Evolutionary conservation across 164 flowering plant species (phyloP), one percentile per base, ranked within the genome.

Genomic region (Aristolochia fimbriata): DNA sequence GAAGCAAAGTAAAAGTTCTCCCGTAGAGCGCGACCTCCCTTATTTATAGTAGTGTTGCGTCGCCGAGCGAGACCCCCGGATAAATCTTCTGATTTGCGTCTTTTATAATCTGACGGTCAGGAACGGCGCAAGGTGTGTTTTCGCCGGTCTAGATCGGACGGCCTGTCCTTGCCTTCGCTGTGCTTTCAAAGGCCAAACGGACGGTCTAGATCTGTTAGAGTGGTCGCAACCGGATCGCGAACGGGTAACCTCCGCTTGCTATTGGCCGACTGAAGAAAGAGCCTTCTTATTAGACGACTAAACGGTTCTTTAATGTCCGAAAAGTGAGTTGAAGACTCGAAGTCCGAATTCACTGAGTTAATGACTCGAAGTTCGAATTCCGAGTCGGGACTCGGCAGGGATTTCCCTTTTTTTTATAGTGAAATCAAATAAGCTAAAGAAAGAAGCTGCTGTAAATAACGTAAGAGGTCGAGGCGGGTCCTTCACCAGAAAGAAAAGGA

Each of bases 251-350:
- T 20, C 19, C 19, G 52, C 20, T 49, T 17, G 22, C n/a, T 20
- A 20, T 49, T 49, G 52, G 52, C 22, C n/a, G n/a, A 49, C 20
- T 11, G 5, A 4, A 49, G 52, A 3, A 7, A 11, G 9, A 1
- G 52, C 9, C 43, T 37, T 37, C 52, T 17, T 1, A 4, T 20
- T 2, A 8, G 52, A 49, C 7, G 16, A 20, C 51, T 48, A 48
- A 48, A 48, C 20, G 6, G 12, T 66, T 80, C 77, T 52, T 75
- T 0, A 67, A 78, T 15, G 78, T 79, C 31, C 71, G 69, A 51
- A 67, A 69, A 33, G 62, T 60, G 60, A 51, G 25, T 65, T 65
- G 58, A 19, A 51, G 62, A 30, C 19, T 78, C 4, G 68, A 70
- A 37, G 43, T 37, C 10, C 51, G 73, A 80, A 47, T 78, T 80